Evolutionary conservation across 169 alveolate species (phyloP), one percentile per base, ranked within the genome.

Genomic region (Plasmodium ovale): DNA sequence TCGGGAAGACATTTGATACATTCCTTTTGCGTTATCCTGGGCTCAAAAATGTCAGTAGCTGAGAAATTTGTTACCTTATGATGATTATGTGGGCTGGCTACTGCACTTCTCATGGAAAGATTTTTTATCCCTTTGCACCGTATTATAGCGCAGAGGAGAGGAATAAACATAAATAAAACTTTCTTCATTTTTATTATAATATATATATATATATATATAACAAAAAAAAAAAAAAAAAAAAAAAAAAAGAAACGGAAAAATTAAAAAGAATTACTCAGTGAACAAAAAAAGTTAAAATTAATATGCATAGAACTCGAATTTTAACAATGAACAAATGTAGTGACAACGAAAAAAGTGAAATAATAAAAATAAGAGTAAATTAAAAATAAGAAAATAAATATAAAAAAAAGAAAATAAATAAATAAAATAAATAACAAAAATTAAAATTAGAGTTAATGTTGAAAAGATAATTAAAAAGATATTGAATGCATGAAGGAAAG

Each of bases 1-100:
- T 77, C 88, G 21, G 88, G 88, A 42, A 77, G 44, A 35, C 88
- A 77, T 60, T 77, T 77, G 21, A 77, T 64, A 51, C 88, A 77
- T 44, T 77, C 88, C 54, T 77, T 39, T 31, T 51, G 58, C 23
- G 88, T 77, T 77, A 27, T 77, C 62, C 47, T 25, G 2, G 77
- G 88, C 35, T 54, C 49, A 33, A 77, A 77, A 25, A 77, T 77
- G 10, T 77, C 68, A 12, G 67, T 14, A n/a, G 88, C 88, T 47
- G 88, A 77, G 35, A 21, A 25, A 29, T 77, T 62, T 51, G 9
- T 51, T 33, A 54, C 47, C 21, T 54, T 65, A 60, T 44, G 14
- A 25, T 62, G 16, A 42, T 62, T 16, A 25, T 60, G 88, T 19
- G 60, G 19, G 42, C 19, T 37, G 25, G 44, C 33, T 3, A 16